Evolutionary conservation across 1,284 basidiomycete species (phyloP).

Genomic region (Sporisorium reilianum): DNA sequence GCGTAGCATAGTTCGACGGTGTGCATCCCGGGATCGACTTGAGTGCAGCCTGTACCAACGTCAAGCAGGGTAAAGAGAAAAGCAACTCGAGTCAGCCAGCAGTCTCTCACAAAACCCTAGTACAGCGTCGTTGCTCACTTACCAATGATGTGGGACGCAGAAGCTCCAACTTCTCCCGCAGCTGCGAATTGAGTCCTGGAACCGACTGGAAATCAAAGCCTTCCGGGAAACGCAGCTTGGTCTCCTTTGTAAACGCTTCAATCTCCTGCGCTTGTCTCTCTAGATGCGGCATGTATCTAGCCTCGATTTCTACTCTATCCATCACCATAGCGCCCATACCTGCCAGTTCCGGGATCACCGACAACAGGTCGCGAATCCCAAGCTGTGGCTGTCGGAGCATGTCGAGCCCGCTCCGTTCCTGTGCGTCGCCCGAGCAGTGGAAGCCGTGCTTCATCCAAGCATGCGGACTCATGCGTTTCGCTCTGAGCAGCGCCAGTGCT

Average conservation of each 20-base stretch:
- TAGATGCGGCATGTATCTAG: conserved; percentile 72
- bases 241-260: conserved; percentile 81
- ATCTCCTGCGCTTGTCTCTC: conserved; percentile 80
- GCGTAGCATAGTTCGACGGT: conserved; percentile 54
- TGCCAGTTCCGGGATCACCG: conserved; percentile 75
- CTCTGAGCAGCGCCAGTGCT: conserved; percentile 74
- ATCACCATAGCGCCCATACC: conserved; percentile 70
- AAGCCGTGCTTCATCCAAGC: conserved; percentile 67
- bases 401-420: conserved; percentile 76
- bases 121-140: conserved; percentile 61
- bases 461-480: conserved; percentile 60
- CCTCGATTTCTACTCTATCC: conserved; percentile 40
- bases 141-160: conserved; percentile 80
- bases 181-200: conserved; percentile 80
- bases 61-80: not conserved
- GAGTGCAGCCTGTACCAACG: conserved; percentile 32
- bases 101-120: not conserved
- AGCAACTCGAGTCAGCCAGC: conserved; percentile 1
- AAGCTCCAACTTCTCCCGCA: conserved; percentile 76
- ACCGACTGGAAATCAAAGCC: conserved; percentile 78
- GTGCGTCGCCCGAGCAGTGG: conserved; percentile 64
- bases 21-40: conserved; percentile 59
- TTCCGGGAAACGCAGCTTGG: conserved; percentile 78
- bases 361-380: conserved; percentile 72
- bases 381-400: conserved; percentile 78